A percentile compares a stretch with the other conserved stretches of the same genome.
These are phyloP conservation scores for Lipomyces mesembrius DNA, from an alignment of 805 yeast genomes.

Conservation along the genomic window DNA sequence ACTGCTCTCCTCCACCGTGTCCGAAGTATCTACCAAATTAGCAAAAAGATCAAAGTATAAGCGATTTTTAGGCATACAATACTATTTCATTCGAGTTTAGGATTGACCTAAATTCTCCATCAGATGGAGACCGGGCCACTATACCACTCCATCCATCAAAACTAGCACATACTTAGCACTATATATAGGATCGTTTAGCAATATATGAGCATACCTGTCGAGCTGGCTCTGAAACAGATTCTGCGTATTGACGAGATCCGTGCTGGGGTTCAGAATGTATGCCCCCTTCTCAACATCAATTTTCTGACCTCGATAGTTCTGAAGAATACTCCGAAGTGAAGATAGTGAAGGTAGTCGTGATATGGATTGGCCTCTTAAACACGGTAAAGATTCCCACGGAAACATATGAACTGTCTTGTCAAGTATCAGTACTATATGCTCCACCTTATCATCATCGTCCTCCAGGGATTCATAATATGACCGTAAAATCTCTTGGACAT, in stretches of 20 bases:
- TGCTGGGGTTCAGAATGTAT: constrained; percentile 80
- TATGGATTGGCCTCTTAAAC: constrained; percentile 58
- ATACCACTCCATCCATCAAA: constrained; percentile 57
- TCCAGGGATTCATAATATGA: constrained; percentile 29
- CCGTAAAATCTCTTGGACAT: constrained; percentile 51
- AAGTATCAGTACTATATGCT: constrained; percentile 72
- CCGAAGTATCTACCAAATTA: constrained; percentile 55
- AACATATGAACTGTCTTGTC: constrained; percentile 67
- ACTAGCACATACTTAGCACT: constrained; percentile 2
- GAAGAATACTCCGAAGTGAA: constrained; percentile 51
- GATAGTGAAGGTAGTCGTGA: constrained; percentile 75
- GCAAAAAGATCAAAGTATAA: neutral
- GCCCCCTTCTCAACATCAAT: constrained; percentile 46
- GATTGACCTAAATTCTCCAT: constrained; percentile 53
- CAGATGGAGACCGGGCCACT: constrained; percentile 62
- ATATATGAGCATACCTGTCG: constrained; percentile 10
- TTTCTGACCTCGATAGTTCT: constrained; percentile 14
- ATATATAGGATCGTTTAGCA: neutral
- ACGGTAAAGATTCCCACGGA: constrained; percentile 89
- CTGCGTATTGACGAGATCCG: constrained; percentile 75
- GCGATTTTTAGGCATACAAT: constrained; percentile 53
- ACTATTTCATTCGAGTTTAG: constrained; percentile 57
- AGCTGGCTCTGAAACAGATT: constrained; percentile 51
- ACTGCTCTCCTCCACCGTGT: constrained; percentile 96
- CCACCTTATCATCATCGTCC: constrained; percentile 28